phyloP scores from a whole-genome alignment of 805 yeast species.

The Hanseniaspora taiwanica region DNA sequence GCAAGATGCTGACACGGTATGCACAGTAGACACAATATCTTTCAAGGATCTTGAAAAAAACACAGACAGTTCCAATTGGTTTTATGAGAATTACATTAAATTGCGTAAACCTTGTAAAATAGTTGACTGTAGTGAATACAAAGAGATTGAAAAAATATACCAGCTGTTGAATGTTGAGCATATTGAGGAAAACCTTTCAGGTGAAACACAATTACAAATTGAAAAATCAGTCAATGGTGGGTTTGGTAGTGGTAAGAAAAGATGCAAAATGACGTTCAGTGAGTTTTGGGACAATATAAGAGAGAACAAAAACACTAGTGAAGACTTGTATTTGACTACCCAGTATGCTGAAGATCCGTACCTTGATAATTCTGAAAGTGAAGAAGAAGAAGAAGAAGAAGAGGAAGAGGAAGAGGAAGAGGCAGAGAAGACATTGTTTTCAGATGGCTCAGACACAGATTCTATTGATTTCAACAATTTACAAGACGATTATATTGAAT shows the following conservation, averaged over 20 bases:
- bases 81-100: conserved; percentile 28
- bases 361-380: conserved; percentile 11
- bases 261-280: conserved; percentile 36
- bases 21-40: neutral
- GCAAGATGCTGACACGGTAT: neutral
- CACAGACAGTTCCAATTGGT: conserved; percentile 10
- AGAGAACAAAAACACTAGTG: conserved; percentile 27
- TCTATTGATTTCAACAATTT: conserved; percentile 29
- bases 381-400: conserved; percentile 12
- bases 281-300: conserved; percentile 33
- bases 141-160: conserved; percentile 24
- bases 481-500: conserved; percentile 14
- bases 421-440: conserved; percentile 16
- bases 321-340: conserved; percentile 46
- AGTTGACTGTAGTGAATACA: conserved; percentile 24
- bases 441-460: conserved; percentile 23
- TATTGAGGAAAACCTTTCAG: neutral
- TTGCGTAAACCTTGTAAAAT: conserved; percentile 40
- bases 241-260: conserved; percentile 49
- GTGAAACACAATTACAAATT: conserved; percentile 26
- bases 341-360: conserved; percentile 33
- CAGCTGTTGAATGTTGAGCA: conserved; percentile 22
- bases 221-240: conserved; percentile 49
- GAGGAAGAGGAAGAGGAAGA: conserved; percentile 13
- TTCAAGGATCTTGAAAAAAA: neutral